Conservation (phyloP, 169 alveolate species). For the Plasmodium inui region DNA sequence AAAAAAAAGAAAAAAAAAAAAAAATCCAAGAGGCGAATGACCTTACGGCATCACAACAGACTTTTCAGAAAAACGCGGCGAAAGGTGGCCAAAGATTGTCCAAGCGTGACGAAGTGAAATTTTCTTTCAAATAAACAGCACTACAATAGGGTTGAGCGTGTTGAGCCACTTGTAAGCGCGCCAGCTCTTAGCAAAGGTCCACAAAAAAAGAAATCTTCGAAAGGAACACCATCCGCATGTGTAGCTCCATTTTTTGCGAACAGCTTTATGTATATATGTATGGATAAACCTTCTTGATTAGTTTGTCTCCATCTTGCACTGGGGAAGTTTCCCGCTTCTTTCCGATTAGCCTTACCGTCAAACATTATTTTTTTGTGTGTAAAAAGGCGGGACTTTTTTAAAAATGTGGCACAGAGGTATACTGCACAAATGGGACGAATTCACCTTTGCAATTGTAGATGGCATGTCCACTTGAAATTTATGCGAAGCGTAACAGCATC, state of each 20-base stretch:
- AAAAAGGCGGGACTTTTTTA: background rate
- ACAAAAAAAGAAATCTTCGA: background rate
- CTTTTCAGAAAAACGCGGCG: background rate
- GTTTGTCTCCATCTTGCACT: background rate
- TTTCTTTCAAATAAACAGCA: background rate
- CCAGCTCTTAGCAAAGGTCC: background rate
- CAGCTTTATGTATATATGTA: background rate
- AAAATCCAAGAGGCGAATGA: background rate
- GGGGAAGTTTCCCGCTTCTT: background rate
- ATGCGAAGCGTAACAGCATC: background rate
- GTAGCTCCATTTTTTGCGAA: background rate
- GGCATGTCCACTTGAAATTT: background rate
- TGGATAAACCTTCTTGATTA: background rate
- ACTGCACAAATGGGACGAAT: background rate
- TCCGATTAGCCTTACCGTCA: background rate
- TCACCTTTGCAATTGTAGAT: background rate
- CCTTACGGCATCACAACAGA: background rate
- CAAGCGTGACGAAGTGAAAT: background rate
- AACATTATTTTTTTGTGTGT: background rate
- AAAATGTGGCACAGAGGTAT: slow-evolving; percentile 77
- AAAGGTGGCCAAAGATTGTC: background rate
- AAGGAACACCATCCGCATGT: background rate
- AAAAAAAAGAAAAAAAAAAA: background rate
- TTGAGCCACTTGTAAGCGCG: background rate
- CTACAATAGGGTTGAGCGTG: background rate